phyloP scores from a whole-genome alignment of 495 filamentous ascomycete genomes.

The Cercophora scortea region DNA sequence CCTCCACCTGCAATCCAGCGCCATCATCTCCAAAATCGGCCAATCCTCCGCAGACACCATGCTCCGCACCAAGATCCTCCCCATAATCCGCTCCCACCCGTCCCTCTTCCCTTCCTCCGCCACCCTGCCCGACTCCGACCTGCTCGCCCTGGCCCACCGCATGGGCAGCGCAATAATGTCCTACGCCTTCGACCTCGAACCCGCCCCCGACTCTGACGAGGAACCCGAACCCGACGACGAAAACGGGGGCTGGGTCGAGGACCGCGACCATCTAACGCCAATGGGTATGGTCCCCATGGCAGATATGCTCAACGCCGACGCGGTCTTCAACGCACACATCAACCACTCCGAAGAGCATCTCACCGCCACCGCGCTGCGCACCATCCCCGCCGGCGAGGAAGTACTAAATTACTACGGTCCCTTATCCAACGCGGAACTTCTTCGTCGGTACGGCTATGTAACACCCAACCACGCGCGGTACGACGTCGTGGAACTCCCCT shows the following conservation, averaged over 20 bases:
- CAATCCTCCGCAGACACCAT: conserved; percentile 61
- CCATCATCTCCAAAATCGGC: conserved; percentile 71
- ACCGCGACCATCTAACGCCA: conserved; percentile 52
- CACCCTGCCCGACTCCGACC: conserved; percentile 30
- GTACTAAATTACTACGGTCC: conserved; percentile 90
- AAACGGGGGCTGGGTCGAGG: conserved; percentile 54
- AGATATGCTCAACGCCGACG: conserved; percentile 88
- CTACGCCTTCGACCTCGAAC: conserved; percentile 81
- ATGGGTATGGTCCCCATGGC: conserved; percentile 92
- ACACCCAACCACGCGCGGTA: conserved; percentile 65
- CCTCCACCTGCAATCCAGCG: conserved; percentile 64
- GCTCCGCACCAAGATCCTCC: conserved; percentile 55
- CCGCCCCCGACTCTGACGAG: conserved; percentile 33
- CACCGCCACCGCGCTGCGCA: conserved; percentile 57
- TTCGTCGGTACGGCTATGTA: conserved; percentile 85
- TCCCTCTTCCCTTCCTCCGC: conserved; percentile 42
- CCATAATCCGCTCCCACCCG: conserved; percentile 39
- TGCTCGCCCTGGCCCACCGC: conserved; percentile 59
- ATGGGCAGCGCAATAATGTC: conserved; percentile 90
- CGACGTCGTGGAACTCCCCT: conserved; percentile 75
- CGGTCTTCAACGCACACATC: conserved; percentile 69
- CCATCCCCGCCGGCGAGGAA: conserved; percentile 64
- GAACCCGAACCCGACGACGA: conserved; percentile 48
- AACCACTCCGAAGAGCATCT: conserved; percentile 60
- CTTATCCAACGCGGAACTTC: conserved; percentile 70